Percentiles rank a stretch among this genome's conserved stretches.
Evolutionary conservation across 78 protist genomes (phyloP).

Genomic region (Dictyostelium capitatum): DNA sequence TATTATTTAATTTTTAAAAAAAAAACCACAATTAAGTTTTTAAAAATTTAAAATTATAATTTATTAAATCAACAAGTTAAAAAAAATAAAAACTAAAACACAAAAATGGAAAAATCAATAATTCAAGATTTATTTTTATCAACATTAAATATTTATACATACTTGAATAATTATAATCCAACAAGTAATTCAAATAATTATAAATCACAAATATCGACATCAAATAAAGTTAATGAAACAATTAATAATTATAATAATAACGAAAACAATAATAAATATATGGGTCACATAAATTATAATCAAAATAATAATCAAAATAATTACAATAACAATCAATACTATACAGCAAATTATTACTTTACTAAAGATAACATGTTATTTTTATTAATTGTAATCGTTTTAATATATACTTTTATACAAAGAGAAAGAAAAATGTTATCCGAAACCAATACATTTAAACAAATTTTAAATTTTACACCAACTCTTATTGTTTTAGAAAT

Average conservation of each 20-base stretch:
- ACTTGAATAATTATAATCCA: background rate
- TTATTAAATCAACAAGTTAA: background rate
- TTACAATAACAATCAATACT: too few relatives aligned
- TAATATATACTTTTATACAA: slow-evolving; percentile 26
- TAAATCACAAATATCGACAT: slow-evolving; percentile 6
- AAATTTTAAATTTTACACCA: slow-evolving; percentile 58
- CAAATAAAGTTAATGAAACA: background rate
- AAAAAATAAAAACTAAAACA: background rate
- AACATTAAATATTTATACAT: slow-evolving; percentile 10
- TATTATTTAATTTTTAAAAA: background rate
- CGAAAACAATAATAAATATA: background rate
- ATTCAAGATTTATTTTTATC: slow-evolving; percentile 18
- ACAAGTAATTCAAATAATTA: background rate
- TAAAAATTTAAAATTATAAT: background rate
- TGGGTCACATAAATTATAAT: background rate
- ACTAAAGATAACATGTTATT: slow-evolving; percentile 3
- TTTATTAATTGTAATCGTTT: slow-evolving; percentile 8
- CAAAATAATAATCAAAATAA: background rate
- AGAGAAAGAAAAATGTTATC: slow-evolving; percentile 23
- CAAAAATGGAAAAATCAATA: slow-evolving; percentile 5
- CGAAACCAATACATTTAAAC: slow-evolving; percentile 36
- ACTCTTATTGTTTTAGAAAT: slow-evolving; percentile 54
- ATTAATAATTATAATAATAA: background rate
- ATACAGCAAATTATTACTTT: background rate
- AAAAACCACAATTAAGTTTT: background rate